Evolutionary conservation across 2,329 filamentous ascomycete genomes (phyloP), one percentile per base, ranked within the genome.

Genomic region (Rhinocladiella similis): DNA sequence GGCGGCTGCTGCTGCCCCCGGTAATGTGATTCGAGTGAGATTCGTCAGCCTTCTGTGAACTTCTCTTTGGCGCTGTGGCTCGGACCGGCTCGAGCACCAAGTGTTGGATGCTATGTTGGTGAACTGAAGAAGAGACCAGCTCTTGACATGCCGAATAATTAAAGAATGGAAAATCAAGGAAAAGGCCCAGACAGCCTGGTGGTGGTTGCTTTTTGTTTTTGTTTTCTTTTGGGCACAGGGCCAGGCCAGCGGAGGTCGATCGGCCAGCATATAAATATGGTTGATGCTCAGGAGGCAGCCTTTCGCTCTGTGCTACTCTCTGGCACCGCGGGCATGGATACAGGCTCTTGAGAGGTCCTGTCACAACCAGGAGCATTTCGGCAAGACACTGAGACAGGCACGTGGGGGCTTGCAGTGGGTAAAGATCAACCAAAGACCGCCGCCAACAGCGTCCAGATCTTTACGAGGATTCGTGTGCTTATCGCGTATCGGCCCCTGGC

Each of bases 371-470:
- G 27, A 39, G 38, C 45, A 16, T 46, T 20, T 46, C 43, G 43
- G 19, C 20, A 29, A 25, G 42, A 36, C 47, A 53, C 43, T 60
- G 57, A 60, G 57, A 60, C 57, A 52, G 46, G 54, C 57, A 60
- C 57, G 57, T 60, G 57, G 57, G 54, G 55, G 50, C 48, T 39
- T 27, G 45, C 38, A 39, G 38, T 46, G 29, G 54, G 41, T 52
- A 19, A 25, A 39, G 42, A 53, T 45, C 41, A 19, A 43, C 53
- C 56, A 53, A 35, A 53, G 41, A 42, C 25, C 45, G 50, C 33
- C 29, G 18, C 38, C 33, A 43, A 35, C 49, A 10, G 33, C 57
- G 35, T 33, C 33, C 45, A 50, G 53, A 38, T 48, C 29, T 49
- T 12, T 7, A 9, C 20, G n/a, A 9, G 20, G n/a, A 25, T 22